These are phyloP conservation scores for Solanum infundibuliforme DNA, from an alignment of 257 asterid genomes.

Conservation along the genomic window DNA sequence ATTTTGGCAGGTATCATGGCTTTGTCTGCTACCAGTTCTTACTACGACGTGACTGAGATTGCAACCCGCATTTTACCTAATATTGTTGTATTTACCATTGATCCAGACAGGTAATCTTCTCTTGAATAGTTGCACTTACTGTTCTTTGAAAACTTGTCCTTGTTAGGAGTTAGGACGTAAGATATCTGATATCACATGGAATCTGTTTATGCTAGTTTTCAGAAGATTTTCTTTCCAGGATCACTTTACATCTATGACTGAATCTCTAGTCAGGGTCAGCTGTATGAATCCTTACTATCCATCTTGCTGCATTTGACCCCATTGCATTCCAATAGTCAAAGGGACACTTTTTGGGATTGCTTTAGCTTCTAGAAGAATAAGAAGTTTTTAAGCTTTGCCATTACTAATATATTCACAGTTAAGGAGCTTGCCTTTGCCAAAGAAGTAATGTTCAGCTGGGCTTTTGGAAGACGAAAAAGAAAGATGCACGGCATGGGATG, in stretches of 20 bases:
- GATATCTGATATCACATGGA: not conserved
- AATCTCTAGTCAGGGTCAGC: not conserved
- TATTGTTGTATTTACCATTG: slow-evolving; percentile 79
- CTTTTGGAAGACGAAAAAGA: not conserved
- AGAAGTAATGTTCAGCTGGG: not conserved
- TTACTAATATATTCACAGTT: not conserved
- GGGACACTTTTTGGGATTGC: not conserved
- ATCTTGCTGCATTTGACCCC: not conserved
- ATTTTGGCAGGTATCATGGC: slow-evolving; percentile 80
- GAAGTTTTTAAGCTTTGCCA: not conserved
- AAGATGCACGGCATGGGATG: not conserved
- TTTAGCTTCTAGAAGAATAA: not conserved
- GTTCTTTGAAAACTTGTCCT: not conserved
- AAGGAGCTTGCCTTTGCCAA: not conserved
- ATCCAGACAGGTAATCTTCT: slow-evolving; percentile 74
- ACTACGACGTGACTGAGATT: slow-evolving; percentile 84
- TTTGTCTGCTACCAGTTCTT: slow-evolving; percentile 83
- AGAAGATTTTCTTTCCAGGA: not conserved
- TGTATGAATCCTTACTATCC: not conserved
- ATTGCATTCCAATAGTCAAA: not conserved
- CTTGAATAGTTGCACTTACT: not conserved
- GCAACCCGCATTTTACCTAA: slow-evolving; percentile 89
- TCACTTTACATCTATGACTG: not conserved
- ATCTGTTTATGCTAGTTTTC: not conserved
- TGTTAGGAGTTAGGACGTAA: not conserved